phyloP scores from a whole-genome alignment of 257 asterid genomes.

The Plectranthus barbatus region DNA sequence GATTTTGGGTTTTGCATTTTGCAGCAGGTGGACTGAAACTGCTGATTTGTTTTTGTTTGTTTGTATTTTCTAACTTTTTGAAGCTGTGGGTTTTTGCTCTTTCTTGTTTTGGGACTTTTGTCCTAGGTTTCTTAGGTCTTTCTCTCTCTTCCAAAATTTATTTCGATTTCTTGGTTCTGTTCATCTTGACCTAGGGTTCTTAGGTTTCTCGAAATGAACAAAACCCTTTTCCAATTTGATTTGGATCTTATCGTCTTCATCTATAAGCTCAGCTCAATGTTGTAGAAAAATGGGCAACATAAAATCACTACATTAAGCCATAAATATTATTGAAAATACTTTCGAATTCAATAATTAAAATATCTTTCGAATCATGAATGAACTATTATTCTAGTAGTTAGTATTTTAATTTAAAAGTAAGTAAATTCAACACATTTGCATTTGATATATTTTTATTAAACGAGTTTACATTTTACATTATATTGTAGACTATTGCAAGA shows the following conservation, averaged over 20 bases:
- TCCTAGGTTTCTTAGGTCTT: conserved; percentile 7
- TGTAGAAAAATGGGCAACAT: too few relatives aligned
- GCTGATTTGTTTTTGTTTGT: conserved; percentile 13
- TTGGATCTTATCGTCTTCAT: too few relatives aligned
- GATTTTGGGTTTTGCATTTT: conserved; percentile 18
- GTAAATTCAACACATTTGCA: too few relatives aligned
- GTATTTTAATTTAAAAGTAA: too few relatives aligned
- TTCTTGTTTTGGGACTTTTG: neutral
- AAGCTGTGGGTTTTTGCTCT: neutral
- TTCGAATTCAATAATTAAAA: too few relatives aligned
- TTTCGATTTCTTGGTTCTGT: neutral
- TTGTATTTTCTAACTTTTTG: conserved; percentile 9
- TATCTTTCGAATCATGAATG: too few relatives aligned
- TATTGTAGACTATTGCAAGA: neutral
- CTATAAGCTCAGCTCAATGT: too few relatives aligned
- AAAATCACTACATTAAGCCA: too few relatives aligned
- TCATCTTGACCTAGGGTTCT: too few relatives aligned
- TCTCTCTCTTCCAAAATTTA: neutral
- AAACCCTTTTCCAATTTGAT: too few relatives aligned
- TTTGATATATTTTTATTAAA: neutral
- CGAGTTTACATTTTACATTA: neutral
- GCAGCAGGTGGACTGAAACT: conserved; percentile 16
- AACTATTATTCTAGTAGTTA: too few relatives aligned
- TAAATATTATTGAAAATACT: neutral
- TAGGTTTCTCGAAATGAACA: too few relatives aligned